Evolutionary conservation across 106 monocot species (phyloP).

Genomic region (Vanilla planifolia): DNA sequence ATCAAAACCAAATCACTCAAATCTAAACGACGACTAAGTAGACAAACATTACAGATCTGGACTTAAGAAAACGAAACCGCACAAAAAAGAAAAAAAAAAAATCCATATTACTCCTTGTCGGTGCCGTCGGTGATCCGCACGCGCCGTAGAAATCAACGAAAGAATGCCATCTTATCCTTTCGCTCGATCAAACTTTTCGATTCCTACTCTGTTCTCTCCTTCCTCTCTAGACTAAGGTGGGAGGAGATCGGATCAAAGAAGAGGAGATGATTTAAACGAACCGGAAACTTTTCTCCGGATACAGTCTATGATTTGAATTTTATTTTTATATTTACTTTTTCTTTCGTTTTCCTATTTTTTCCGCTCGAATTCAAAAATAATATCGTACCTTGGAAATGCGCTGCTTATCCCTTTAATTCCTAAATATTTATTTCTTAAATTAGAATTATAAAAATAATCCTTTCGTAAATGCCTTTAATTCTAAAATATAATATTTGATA

Average conservation of each 20-base stretch:
- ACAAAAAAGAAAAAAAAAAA: background rate
- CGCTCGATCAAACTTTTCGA: background rate
- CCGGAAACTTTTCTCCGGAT: background rate
- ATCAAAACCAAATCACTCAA: background rate
- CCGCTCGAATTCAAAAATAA: no score
- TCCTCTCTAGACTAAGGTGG: background rate
- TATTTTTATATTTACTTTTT: background rate
- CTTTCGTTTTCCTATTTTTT: no score
- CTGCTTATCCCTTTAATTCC: no score
- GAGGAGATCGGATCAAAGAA: no score
- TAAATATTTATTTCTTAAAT: no score
- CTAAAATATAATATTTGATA: no score
- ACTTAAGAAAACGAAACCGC: background rate
- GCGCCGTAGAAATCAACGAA: background rate
- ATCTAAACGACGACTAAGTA: background rate
- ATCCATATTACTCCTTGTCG: background rate
- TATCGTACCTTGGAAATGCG: no score
- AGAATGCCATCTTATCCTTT: background rate
- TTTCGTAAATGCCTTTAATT: no score
- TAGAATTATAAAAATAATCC: no score
- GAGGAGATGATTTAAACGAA: conserved; percentile 5
- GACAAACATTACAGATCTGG: conserved; percentile 2
- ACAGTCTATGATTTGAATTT: background rate
- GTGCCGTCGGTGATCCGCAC: background rate
- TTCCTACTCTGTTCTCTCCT: background rate